These are phyloP conservation scores for Lecanosticta acicola DNA, from an alignment of 2,329 filamentous ascomycete genomes.

Conservation along the genomic window DNA sequence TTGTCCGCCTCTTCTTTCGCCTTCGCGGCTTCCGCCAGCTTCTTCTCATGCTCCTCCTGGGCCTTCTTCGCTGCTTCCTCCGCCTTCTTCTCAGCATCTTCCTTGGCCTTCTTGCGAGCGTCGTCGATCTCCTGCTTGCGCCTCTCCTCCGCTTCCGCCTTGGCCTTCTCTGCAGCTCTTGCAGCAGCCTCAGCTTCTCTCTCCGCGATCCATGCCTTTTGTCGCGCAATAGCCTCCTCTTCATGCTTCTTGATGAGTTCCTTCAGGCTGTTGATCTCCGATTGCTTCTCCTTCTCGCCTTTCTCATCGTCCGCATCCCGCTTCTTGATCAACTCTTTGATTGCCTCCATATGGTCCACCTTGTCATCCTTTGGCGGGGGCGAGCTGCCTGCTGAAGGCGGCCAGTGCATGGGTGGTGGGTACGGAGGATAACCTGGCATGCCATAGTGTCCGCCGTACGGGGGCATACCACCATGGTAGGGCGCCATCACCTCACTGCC, in stretches of 20 bases:
- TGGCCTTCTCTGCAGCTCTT: conserved; percentile 28
- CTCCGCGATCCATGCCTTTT: conserved; percentile 23
- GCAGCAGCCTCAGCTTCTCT: conserved; percentile 31
- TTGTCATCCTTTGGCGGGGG: conserved; percentile 24
- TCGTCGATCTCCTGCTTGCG: conserved; percentile 40
- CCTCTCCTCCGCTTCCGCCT: conserved; percentile 48
- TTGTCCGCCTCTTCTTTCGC: conserved; percentile 44
- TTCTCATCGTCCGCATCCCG: conserved; percentile 8
- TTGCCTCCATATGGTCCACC: conserved; percentile 19
- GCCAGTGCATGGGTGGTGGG: conserved; percentile 15
- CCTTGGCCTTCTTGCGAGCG: conserved; percentile 42
- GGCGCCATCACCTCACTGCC: conserved; percentile 25
- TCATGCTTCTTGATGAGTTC: conserved; percentile 40
- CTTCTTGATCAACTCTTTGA: conserved; percentile 21
- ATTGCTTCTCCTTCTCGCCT: conserved; percentile 17
- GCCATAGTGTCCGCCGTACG: conserved; percentile 16
- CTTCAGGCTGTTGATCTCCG: conserved; percentile 32
- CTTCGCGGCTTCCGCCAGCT: conserved; percentile 49
- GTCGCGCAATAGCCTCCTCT: conserved; percentile 30
- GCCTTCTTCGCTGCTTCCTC: conserved; percentile 45
- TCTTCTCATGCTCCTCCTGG: conserved; percentile 44
- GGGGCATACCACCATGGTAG: conserved; percentile 21
- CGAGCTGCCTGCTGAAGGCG: conserved; percentile 22
- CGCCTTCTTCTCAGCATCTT: conserved; percentile 37
- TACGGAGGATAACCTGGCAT: too few species aligned